These are phyloP conservation scores for Anthostomella pinea DNA, from an alignment of 2,329 filamentous ascomycete species.

Conservation along the genomic window DNA sequence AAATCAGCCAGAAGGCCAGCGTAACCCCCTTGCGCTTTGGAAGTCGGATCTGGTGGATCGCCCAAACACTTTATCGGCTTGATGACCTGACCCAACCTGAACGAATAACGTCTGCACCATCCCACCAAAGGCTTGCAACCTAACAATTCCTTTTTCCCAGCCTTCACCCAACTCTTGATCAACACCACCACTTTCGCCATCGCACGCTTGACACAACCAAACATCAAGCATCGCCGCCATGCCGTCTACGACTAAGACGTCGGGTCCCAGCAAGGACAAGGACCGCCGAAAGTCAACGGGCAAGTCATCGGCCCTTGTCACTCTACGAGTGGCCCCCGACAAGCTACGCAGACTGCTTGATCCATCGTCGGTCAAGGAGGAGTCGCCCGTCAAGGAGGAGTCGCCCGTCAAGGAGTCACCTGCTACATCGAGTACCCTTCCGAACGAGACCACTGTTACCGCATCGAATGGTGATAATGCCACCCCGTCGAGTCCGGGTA, in stretches of 20 bases:
- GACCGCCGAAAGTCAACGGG: constrained; percentile 43
- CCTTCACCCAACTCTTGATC: constrained; percentile 7
- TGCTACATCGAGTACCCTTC: constrained; percentile 39
- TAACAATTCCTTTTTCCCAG: constrained; percentile 9
- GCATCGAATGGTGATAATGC: constrained; percentile 53
- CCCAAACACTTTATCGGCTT: constrained; percentile 20
- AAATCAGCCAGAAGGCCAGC: constrained; percentile 5
- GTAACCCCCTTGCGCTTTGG: constrained; percentile 7
- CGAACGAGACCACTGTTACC: constrained; percentile 33
- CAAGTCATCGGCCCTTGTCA: constrained; percentile 43
- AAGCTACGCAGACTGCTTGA: constrained; percentile 51
- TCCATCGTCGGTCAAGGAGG: constrained; percentile 41
- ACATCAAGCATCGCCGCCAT: constrained; percentile 26
- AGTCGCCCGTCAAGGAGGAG: constrained; percentile 44
- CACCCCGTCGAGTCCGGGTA: constrained; percentile 58
- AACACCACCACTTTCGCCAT: constrained; percentile 10
- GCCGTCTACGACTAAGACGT: constrained; percentile 36
- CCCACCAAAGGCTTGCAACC: constrained; percentile 15
- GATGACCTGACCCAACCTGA: constrained; percentile 20
- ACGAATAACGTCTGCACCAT: constrained; percentile 18
- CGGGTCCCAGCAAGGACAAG: constrained; percentile 40
- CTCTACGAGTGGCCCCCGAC: constrained; percentile 49
- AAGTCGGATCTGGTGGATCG: constrained; percentile 23
- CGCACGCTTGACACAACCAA: constrained; percentile 13
- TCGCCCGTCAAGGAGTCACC: constrained; percentile 48